Evolutionary conservation across 306 rosid genomes (phyloP).

Genomic region (Rosa multiflora): DNA sequence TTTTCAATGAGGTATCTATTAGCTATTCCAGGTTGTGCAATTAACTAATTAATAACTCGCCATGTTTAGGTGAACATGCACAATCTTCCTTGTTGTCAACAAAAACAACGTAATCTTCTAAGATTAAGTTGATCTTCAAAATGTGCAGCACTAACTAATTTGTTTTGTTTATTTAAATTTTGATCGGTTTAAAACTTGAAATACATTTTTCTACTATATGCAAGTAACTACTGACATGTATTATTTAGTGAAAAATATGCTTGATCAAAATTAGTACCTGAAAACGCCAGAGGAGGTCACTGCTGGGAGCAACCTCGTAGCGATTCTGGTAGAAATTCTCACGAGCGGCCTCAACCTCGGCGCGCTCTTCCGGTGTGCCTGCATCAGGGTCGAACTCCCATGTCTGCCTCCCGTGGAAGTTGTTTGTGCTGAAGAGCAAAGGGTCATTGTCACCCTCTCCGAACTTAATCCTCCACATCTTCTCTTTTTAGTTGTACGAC

Average conservation of each 20-base stretch:
- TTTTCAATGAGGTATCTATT: neutral
- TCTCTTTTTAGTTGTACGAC: neutral
- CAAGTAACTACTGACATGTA: neutral
- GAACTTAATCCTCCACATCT: constrained; percentile 36
- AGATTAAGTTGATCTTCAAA: neutral
- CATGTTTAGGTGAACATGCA: neutral
- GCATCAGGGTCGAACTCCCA: constrained; percentile 29
- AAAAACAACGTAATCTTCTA: neutral
- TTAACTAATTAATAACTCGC: neutral
- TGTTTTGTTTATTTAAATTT: neutral
- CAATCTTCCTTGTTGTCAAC: neutral
- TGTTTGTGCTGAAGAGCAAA: constrained; percentile 40
- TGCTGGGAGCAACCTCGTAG: constrained; percentile 25
- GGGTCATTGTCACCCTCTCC: constrained; percentile 32
- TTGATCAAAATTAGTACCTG: constrained; percentile 18
- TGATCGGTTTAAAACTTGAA: neutral
- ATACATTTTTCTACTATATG: neutral
- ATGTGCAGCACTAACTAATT: neutral
- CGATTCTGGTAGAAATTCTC: constrained; percentile 28
- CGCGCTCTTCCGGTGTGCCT: constrained; percentile 27
- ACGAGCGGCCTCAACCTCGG: constrained; percentile 29
- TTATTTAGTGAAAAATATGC: neutral
- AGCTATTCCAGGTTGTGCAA: neutral
- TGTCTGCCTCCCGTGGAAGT: constrained; percentile 35
- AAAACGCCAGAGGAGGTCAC: constrained; percentile 35